Evolutionary conservation across 2,329 filamentous ascomycete species (phyloP).

Genomic region (Beauveria caledonica): DNA sequence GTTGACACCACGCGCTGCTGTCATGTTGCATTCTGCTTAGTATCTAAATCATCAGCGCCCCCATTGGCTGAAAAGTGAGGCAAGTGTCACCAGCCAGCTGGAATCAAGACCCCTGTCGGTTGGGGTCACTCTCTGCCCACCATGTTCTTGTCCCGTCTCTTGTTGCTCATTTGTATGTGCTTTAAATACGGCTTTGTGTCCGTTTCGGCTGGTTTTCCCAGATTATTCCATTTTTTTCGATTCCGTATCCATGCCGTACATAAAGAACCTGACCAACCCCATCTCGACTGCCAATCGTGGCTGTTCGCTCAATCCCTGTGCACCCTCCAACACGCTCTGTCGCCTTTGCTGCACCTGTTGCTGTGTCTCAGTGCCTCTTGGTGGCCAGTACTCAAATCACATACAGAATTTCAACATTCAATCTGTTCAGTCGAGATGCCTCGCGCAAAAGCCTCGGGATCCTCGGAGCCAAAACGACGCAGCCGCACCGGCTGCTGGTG

Average conservation of each 20-base stretch:
- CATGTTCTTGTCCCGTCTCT: not conserved
- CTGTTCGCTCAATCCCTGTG: not conserved
- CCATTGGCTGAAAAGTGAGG: constrained; percentile 5
- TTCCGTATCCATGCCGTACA: constrained; percentile 7
- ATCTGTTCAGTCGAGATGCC: constrained; percentile 27
- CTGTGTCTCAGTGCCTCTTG: not conserved
- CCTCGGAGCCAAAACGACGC: constrained; percentile 35
- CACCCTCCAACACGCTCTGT: not conserved
- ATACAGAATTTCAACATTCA: not conserved
- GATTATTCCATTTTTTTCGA: constrained; percentile 5
- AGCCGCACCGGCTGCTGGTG: constrained; percentile 40
- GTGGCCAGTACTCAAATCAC: not conserved
- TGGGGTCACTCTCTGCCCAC: not conserved
- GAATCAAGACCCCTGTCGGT: constrained; percentile 3
- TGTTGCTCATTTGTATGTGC: not conserved
- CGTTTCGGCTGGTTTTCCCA: constrained; percentile 1
- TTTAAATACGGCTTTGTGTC: constrained; percentile 8
- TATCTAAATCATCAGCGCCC: not conserved
- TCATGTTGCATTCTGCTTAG: not conserved
- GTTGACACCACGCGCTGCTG: not conserved
- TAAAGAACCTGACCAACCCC: not conserved
- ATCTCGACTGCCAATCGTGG: not conserved
- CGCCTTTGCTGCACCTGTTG: not conserved
- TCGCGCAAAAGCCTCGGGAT: constrained; percentile 34
- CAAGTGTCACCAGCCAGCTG: constrained; percentile 4